A percentile compares a stretch with the other conserved stretches of the same genome.
Evolutionary conservation across 2,329 filamentous ascomycete genomes (phyloP).

Genomic region (Lachnellula cervina): DNA sequence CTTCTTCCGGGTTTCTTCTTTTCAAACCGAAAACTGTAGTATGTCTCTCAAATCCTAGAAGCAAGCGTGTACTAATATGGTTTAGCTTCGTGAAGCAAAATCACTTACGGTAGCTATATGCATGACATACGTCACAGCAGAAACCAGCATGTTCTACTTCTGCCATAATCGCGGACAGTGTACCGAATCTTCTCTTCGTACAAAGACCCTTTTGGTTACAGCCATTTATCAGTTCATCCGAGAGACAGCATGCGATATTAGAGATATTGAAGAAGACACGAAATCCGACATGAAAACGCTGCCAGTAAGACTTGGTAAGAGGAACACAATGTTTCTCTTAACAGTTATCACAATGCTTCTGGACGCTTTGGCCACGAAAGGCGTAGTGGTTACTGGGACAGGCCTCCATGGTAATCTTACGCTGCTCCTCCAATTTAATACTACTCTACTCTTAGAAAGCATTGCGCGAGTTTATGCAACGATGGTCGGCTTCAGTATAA

Average conservation of each 20-base stretch:
- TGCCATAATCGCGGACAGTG: background rate
- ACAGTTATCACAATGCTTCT: background rate
- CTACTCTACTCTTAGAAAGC: background rate
- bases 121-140: background rate
- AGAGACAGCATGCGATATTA: background rate
- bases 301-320: background rate
- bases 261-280: background rate
- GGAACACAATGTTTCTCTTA: background rate
- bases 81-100: background rate
- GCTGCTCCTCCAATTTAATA: background rate
- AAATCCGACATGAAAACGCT: background rate
- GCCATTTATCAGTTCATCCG: background rate
- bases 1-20: background rate
- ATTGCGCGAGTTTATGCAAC: background rate
- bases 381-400: background rate
- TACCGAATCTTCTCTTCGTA: background rate
- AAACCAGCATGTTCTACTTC: background rate
- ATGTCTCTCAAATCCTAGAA: background rate
- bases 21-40: background rate
- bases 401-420: background rate
- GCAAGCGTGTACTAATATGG: background rate
- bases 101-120: background rate
- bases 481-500: background rate
- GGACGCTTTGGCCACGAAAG: background rate
- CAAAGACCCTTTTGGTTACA: background rate